phyloP scores from a whole-genome alignment of 2,329 filamentous ascomycete species.

The Tolypocladium inflatum region DNA sequence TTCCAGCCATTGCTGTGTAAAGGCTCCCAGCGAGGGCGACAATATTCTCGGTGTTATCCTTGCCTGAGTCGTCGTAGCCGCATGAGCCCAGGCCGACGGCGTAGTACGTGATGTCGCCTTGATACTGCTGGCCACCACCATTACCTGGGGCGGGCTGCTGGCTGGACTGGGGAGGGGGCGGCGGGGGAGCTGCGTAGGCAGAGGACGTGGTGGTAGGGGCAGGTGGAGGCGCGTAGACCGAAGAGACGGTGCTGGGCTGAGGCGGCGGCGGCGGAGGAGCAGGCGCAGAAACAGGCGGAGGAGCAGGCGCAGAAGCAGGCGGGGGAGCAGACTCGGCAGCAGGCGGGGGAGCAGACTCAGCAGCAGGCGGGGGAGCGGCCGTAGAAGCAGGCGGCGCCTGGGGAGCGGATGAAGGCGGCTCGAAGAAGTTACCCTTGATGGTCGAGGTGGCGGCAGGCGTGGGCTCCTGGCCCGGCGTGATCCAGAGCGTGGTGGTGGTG shows the following conservation, averaged over 20 bases:
- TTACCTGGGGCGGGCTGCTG: neutral
- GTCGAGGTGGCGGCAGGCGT: conserved; percentile 13
- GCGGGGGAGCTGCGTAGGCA: conserved; percentile 5
- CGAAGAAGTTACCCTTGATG: conserved; percentile 19
- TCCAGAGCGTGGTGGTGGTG: conserved; percentile 34
- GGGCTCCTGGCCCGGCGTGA: conserved; percentile 24
- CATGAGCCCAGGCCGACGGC: conserved; percentile 59
- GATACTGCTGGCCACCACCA: no score
- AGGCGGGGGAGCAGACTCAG: conserved; percentile 2
- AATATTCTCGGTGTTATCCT: conserved; percentile 45
- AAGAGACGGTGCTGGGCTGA: conserved; percentile 2
- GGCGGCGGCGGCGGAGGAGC: conserved; percentile 5
- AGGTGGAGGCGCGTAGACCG: conserved; percentile 1
- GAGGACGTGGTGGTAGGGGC: conserved; percentile 10
- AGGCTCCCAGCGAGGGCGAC: no score
- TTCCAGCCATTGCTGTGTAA: no score
- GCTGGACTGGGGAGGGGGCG: conserved; percentile 2
- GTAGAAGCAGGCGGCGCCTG: conserved; percentile 4
- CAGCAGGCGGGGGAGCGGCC: neutral
- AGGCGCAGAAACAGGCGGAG: no score
- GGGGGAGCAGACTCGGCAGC: conserved; percentile 2
- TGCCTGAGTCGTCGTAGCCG: conserved; percentile 50
- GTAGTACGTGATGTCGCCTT: conserved; percentile 73
- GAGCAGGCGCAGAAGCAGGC: conserved; percentile 7
- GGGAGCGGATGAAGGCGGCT: conserved; percentile 7